Evolutionary conservation across 768 basidiomycete species (phyloP).

Genomic region (Leccinum uliginosum): DNA sequence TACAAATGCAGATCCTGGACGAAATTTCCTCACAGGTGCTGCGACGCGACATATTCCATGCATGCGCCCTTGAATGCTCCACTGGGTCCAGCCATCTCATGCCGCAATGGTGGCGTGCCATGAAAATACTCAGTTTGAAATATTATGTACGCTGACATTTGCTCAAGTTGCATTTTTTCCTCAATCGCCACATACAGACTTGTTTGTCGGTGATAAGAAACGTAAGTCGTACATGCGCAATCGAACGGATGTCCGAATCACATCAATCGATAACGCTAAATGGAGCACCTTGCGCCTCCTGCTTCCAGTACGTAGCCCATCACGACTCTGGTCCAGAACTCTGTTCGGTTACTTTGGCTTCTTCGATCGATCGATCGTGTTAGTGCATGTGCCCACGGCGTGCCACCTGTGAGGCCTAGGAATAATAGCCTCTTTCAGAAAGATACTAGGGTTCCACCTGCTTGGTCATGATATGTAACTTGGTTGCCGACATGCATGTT

Average conservation of each 20-base stretch:
- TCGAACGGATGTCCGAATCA: neutral
- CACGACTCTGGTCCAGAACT: neutral
- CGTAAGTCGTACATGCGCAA: neutral
- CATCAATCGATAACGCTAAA: neutral
- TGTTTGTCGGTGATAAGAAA: neutral
- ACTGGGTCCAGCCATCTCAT: too few relatives aligned
- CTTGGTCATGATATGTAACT: neutral
- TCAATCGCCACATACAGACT: neutral
- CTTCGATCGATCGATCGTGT: neutral
- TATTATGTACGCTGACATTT: neutral
- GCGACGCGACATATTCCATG: neutral
- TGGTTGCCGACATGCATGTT: neutral
- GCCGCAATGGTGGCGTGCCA: neutral
- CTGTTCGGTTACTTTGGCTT: neutral
- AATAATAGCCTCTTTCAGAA: neutral
- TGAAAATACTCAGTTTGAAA: neutral
- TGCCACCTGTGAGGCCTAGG: neutral
- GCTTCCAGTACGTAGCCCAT: neutral
- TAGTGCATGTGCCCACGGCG: neutral
- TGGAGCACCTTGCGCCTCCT: neutral
- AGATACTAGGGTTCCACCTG: neutral
- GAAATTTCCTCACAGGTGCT: neutral
- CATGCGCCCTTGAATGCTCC: neutral
- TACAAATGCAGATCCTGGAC: neutral
- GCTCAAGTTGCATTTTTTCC: neutral